Conservation (phyloP, 306 rosid genomes). For the Prunus armeniaca region DNA sequence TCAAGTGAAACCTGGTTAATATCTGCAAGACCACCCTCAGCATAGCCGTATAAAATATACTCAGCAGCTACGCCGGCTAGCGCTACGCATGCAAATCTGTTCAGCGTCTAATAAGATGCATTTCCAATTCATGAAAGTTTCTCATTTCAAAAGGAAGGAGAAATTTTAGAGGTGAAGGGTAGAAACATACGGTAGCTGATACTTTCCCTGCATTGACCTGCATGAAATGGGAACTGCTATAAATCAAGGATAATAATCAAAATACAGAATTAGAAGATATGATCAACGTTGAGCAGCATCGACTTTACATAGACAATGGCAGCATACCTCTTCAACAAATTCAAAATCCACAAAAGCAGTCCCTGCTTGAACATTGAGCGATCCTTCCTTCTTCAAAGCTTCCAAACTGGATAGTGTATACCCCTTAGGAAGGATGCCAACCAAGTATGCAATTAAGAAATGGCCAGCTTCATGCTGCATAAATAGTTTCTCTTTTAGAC, state of each 20-base stretch:
- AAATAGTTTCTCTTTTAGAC: not conserved
- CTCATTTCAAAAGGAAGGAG: slow-evolving; percentile 17
- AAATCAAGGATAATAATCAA: not conserved
- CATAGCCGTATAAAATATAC: slow-evolving; percentile 73
- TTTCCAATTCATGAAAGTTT: slow-evolving; percentile 17
- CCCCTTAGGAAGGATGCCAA: slow-evolving; percentile 85
- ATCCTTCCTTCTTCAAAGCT: slow-evolving; percentile 79
- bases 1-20: slow-evolving; percentile 61
- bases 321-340: slow-evolving; percentile 76
- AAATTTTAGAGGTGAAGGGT: slow-evolving; percentile 19
- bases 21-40: slow-evolving; percentile 96
- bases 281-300: not conserved
- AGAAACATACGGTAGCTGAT: slow-evolving; percentile 65
- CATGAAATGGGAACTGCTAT: slow-evolving; percentile 17
- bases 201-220: slow-evolving; percentile 82
- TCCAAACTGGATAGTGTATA: slow-evolving; percentile 77
- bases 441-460: slow-evolving; percentile 81
- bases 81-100: slow-evolving; percentile 88
- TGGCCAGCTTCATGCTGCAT: slow-evolving; percentile 99
- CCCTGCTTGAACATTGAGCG: slow-evolving; percentile 97
- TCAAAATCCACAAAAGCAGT: slow-evolving; percentile 88
- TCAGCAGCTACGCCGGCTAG: slow-evolving; percentile 90
- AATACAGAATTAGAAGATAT: not conserved
- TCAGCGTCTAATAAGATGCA: slow-evolving; percentile 56
- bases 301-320: not conserved